These are phyloP conservation scores for Lipomyces mesembrius DNA, from an alignment of 805 yeast species.

Conservation along the genomic window DNA sequence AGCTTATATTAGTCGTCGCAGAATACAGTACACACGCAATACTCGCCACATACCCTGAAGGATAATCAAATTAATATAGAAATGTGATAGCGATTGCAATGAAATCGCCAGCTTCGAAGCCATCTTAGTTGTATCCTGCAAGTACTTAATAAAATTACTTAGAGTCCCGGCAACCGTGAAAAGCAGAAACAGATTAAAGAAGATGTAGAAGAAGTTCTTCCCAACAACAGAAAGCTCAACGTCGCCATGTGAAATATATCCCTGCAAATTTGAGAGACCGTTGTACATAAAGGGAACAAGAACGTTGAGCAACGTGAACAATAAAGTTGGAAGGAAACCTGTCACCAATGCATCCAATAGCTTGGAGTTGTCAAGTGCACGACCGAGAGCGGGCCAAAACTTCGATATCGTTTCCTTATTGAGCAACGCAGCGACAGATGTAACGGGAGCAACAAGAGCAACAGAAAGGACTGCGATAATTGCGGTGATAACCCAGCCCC, in stretches of 20 bases:
- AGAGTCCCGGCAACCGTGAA: slow-evolving; percentile 95
- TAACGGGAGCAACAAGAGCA: slow-evolving; percentile 78
- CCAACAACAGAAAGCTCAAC: slow-evolving; percentile 88
- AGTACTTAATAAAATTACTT: slow-evolving; percentile 73
- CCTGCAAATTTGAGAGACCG: slow-evolving; percentile 81
- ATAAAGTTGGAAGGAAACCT: slow-evolving; percentile 86
- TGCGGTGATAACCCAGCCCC: slow-evolving; percentile 66
- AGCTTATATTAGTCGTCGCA: not conserved
- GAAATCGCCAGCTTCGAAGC: slow-evolving; percentile 87
- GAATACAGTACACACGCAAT: not conserved
- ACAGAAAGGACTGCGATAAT: slow-evolving; percentile 71
- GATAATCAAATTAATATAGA: slow-evolving; percentile 85
- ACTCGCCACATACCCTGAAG: slow-evolving; percentile 55
- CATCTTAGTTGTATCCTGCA: slow-evolving; percentile 86
- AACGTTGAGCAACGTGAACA: slow-evolving; percentile 82
- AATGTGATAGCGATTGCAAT: slow-evolving; percentile 74
- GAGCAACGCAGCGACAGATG: slow-evolving; percentile 80
- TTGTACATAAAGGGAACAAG: slow-evolving; percentile 85
- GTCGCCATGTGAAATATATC: slow-evolving; percentile 88
- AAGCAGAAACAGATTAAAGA: slow-evolving; percentile 89
- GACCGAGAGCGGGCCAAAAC: slow-evolving; percentile 83
- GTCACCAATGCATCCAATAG: slow-evolving; percentile 83
- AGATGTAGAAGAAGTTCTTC: slow-evolving; percentile 91
- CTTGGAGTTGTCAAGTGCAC: slow-evolving; percentile 61
- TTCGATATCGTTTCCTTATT: slow-evolving; percentile 76